A percentile compares a stretch with the other conserved stretches of the same genome.
Evolutionary conservation across 495 filamentous ascomycete genomes (phyloP).

Genomic region (Aspergillus heteromorphus): DNA sequence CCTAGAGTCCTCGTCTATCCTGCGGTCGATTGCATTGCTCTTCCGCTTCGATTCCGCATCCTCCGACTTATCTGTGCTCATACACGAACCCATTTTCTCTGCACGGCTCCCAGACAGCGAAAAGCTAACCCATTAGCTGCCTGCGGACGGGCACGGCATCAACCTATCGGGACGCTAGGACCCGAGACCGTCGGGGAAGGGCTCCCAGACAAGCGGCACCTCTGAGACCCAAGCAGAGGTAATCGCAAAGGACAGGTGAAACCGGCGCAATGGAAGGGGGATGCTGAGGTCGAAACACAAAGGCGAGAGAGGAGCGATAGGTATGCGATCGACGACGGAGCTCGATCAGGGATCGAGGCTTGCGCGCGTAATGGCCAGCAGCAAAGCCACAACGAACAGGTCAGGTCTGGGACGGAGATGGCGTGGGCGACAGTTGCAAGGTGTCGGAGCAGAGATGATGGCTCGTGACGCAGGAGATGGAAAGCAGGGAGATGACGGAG

Average conservation of each 20-base stretch:
- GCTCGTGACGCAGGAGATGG: conserved; percentile 16
- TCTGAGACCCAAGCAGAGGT: neutral
- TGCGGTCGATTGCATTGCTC: conserved; percentile 89
- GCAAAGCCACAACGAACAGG: conserved; percentile 4
- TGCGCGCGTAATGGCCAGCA: conserved; percentile 11
- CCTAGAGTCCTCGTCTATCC: conserved; percentile 86
- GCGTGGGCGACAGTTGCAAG: conserved; percentile 20
- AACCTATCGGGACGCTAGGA: conserved; percentile 6
- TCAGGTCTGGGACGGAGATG: conserved; percentile 12
- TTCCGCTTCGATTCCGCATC: conserved; percentile 88
- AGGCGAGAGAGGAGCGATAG: conserved; percentile 1
- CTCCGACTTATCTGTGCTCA: conserved; percentile 70
- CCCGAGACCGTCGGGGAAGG: conserved; percentile 5
- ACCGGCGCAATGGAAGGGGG: conserved; percentile 9
- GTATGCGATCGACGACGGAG: conserved; percentile 9
- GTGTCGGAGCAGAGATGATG: conserved; percentile 13
- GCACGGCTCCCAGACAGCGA: conserved; percentile 20
- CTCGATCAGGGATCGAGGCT: conserved; percentile 10
- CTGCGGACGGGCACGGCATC: conserved; percentile 26
- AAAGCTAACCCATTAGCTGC: conserved; percentile 21
- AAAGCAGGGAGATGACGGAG: conserved; percentile 15
- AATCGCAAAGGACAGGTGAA: neutral
- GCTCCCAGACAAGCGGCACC: neutral
- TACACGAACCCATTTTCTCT: conserved; percentile 76
- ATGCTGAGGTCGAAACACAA: neutral